Conservation (phyloP, 139 green algal genomes). For the Coccomyxa sp. region DNA sequence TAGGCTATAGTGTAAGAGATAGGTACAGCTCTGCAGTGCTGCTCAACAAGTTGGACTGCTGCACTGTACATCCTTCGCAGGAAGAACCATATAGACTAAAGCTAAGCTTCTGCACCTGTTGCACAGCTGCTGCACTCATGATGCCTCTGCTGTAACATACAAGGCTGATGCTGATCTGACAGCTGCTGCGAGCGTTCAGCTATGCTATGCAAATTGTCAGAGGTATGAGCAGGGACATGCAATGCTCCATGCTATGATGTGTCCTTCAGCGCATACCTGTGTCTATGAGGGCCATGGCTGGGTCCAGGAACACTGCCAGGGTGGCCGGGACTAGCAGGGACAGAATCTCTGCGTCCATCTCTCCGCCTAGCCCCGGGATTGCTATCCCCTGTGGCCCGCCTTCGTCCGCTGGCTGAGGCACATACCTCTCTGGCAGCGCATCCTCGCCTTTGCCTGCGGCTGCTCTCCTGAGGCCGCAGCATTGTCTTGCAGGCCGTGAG, state of each 20-base stretch:
- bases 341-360: conserved; percentile 29
- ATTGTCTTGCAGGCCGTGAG: too few relatives aligned
- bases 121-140: not conserved
- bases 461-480: too few relatives aligned
- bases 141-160: not conserved
- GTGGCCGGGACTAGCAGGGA: conserved; percentile 47
- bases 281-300: conserved; percentile 47
- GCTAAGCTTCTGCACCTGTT: not conserved
- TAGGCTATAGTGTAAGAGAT: not conserved
- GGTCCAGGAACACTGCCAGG: conserved; percentile 51
- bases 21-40: not conserved
- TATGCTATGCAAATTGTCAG: not conserved
- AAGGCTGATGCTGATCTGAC: not conserved
- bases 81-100: too few relatives aligned
- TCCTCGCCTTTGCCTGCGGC: too few relatives aligned
- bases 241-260: too few relatives aligned
- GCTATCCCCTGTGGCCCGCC: too few relatives aligned
- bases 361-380: not conserved
- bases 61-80: too few relatives aligned
- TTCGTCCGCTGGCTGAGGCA: too few relatives aligned
- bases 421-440: too few relatives aligned
- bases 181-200: not conserved
- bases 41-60: not conserved
- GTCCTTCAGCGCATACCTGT: conserved; percentile 36
- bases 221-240: too few relatives aligned